Evolutionary conservation across 306 rosid species (phyloP).

Genomic region (Ochetophila trinervis): DNA sequence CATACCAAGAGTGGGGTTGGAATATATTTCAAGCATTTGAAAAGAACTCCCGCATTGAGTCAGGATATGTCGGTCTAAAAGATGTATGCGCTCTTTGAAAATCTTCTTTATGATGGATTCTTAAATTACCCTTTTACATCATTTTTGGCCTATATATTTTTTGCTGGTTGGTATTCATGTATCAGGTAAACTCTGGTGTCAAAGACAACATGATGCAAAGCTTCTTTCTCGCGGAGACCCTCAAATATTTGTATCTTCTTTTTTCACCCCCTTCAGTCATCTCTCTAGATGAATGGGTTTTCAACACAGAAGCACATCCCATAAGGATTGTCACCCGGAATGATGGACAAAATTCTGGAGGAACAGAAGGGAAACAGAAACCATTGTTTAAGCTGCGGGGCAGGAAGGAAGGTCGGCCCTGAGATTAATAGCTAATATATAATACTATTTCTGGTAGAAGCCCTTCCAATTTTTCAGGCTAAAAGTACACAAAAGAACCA

Average conservation of each 20-base stretch:
- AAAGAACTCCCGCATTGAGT: slow-evolving; percentile 84
- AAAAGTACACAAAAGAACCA: too few species aligned
- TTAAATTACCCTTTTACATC: background rate
- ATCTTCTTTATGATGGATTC: background rate
- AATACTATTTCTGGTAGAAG: too few species aligned
- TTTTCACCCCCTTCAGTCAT: slow-evolving; percentile 89
- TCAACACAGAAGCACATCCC: slow-evolving; percentile 98
- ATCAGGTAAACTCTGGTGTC: slow-evolving; percentile 84
- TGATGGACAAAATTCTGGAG: slow-evolving; percentile 31
- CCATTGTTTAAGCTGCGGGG: slow-evolving; percentile 47
- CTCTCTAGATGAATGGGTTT: slow-evolving; percentile 91
- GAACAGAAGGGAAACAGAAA: slow-evolving; percentile 35
- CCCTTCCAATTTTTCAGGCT: too few species aligned
- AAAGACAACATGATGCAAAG: slow-evolving; percentile 98
- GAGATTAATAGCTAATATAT: background rate
- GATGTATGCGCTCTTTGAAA: slow-evolving; percentile 61
- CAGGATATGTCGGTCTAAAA: slow-evolving; percentile 95
- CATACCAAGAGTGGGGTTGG: slow-evolving; percentile 99
- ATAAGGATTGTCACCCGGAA: slow-evolving; percentile 56
- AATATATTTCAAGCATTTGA: slow-evolving; percentile 98
- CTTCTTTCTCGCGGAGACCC: slow-evolving; percentile 97
- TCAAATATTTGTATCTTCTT: slow-evolving; percentile 92
- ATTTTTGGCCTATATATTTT: background rate
- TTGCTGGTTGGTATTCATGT: slow-evolving; percentile 12
- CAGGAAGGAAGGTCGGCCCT: slow-evolving; percentile 81